A percentile compares a stretch with the other conserved stretches of the same genome.
phyloP scores from a whole-genome alignment of 2,329 filamentous ascomycete species.

The Fusarium sulawesiense region DNA sequence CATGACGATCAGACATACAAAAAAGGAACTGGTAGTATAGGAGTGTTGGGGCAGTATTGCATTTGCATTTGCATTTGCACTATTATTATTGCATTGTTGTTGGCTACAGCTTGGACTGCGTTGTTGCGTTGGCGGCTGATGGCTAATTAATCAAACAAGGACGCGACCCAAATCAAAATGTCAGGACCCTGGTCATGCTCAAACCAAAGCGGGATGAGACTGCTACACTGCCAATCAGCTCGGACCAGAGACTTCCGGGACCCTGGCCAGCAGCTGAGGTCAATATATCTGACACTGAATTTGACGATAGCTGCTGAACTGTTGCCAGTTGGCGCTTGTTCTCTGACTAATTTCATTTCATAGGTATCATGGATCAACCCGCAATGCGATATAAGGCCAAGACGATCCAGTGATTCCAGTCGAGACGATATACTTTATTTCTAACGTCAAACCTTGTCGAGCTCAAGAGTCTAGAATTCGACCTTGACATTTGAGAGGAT shows the following conservation, averaged over 20 bases:
- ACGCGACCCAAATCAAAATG: slow-evolving; percentile 21
- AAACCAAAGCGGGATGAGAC: slow-evolving; percentile 44
- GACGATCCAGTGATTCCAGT: not conserved
- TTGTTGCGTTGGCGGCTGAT: slow-evolving; percentile 10
- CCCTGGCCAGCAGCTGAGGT: not conserved
- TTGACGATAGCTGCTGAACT: slow-evolving; percentile 5
- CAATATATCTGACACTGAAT: slow-evolving; percentile 7
- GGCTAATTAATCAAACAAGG: slow-evolving; percentile 32
- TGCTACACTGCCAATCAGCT: slow-evolving; percentile 20
- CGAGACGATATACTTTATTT: slow-evolving; percentile 24
- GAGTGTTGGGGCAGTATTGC: not conserved
- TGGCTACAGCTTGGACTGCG: slow-evolving; percentile 5
- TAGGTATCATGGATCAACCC: not conserved
- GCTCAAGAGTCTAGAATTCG: slow-evolving; percentile 9
- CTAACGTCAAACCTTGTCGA: slow-evolving; percentile 26
- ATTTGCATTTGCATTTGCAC: not conserved
- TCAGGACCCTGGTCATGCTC: slow-evolving; percentile 34
- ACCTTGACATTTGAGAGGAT: not conserved
- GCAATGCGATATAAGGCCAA: not conserved
- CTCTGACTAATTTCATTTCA: not conserved
- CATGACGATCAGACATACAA: slow-evolving; percentile 13
- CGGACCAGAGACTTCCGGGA: not conserved
- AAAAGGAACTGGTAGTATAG: too few relatives aligned
- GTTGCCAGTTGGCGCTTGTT: not conserved
- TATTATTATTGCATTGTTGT: slow-evolving; percentile 1